Evolutionary conservation across 768 basidiomycete genomes (phyloP).

Genomic region (Auricularia auricula-judae): DNA sequence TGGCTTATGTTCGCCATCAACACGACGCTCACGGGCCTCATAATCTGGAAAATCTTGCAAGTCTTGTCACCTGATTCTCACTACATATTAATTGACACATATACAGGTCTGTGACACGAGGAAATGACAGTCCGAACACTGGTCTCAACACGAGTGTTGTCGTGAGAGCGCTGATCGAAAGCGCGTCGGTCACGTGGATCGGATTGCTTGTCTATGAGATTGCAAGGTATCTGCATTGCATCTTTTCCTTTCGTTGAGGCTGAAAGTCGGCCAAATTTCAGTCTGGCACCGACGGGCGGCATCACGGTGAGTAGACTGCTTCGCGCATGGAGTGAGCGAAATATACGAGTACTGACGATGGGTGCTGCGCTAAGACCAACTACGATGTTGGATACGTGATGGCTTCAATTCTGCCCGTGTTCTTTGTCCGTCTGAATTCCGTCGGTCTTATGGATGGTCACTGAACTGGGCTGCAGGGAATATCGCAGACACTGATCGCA

Average conservation of each 20-base stretch:
- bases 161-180: background rate
- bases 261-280: too few relatives aligned
- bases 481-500: background rate
- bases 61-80: background rate
- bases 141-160: background rate
- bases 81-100: background rate
- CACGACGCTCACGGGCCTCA: background rate
- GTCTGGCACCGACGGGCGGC: background rate
- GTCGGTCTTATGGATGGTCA: too few relatives aligned
- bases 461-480: background rate
- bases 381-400: background rate
- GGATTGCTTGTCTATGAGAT: background rate
- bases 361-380: background rate
- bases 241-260: too few relatives aligned
- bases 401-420: background rate
- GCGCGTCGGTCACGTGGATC: background rate
- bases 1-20: background rate
- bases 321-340: background rate
- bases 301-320: background rate
- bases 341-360: background rate
- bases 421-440: background rate
- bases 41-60: background rate
- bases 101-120: background rate
- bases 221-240: background rate
- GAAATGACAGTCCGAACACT: background rate